Conservation (phyloP, 1,284 basidiomycete genomes). For the Irpex sp. region DNA sequence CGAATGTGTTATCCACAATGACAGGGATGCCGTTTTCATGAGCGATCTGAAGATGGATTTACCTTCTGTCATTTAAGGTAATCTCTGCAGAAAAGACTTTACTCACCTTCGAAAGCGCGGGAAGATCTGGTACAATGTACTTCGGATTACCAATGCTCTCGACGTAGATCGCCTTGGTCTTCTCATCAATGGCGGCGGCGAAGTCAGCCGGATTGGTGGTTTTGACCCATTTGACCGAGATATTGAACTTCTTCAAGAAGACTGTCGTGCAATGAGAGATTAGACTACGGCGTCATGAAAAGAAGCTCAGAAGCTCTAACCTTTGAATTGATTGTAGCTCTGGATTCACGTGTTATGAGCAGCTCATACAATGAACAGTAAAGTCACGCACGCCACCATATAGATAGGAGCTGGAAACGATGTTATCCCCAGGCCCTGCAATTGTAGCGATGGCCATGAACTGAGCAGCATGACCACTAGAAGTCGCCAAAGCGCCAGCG, state of each 20-base stretch:
- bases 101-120: constrained; percentile 66
- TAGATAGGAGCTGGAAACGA: constrained; percentile 65
- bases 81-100: no score
- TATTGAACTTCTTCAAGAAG: constrained; percentile 75
- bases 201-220: constrained; percentile 62
- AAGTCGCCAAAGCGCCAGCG: constrained; percentile 72
- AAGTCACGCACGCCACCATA: constrained; percentile 60
- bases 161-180: constrained; percentile 76
- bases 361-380: background rate
- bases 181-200: constrained; percentile 71
- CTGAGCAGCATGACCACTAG: constrained; percentile 82
- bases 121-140: constrained; percentile 72
- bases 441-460: constrained; percentile 73
- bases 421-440: constrained; percentile 75
- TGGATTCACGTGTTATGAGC: constrained; percentile 21
- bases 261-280: constrained; percentile 36
- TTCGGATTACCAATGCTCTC: constrained; percentile 88
- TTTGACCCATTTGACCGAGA: constrained; percentile 75
- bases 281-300: background rate
- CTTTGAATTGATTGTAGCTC: constrained; percentile 91
- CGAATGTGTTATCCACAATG: constrained; percentile 90
- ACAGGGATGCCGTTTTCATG: constrained; percentile 75
- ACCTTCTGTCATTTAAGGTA: background rate
- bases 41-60: constrained; percentile 37
- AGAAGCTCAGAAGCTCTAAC: constrained; percentile 29